phyloP scores from a whole-genome alignment of 805 yeast genomes.

The Nakazawaea molendinolei region DNA sequence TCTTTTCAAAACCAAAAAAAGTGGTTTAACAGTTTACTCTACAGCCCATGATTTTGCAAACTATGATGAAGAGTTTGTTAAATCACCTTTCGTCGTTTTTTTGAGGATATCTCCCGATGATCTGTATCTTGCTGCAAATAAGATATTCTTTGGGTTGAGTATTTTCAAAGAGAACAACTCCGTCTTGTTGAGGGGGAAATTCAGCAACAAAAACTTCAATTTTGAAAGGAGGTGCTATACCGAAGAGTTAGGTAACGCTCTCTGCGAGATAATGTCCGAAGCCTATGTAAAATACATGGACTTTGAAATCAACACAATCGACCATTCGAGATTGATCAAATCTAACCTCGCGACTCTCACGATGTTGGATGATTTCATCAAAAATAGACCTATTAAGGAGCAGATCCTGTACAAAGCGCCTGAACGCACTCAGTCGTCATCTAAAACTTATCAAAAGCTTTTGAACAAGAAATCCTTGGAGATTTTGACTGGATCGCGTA shows the following conservation, averaged over 20 bases:
- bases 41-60: slow-evolving; percentile 61
- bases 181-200: slow-evolving; percentile 25
- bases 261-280: slow-evolving; percentile 4
- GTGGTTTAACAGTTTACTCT: slow-evolving; percentile 41
- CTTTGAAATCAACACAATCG: slow-evolving; percentile 2
- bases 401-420: background rate
- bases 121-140: slow-evolving; percentile 27
- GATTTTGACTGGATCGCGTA: background rate
- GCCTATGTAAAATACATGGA: slow-evolving; percentile 5
- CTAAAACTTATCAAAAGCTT: background rate
- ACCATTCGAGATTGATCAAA: background rate
- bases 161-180: slow-evolving; percentile 28
- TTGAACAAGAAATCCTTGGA: slow-evolving; percentile 3
- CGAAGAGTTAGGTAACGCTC: slow-evolving; percentile 7
- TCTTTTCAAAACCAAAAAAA: slow-evolving; percentile 49
- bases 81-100: slow-evolving; percentile 60
- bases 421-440: background rate
- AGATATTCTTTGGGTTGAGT: slow-evolving; percentile 41
- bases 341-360: background rate
- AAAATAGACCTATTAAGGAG: background rate
- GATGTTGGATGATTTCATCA: slow-evolving; percentile 1
- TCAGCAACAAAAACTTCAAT: background rate
- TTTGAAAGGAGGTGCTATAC: slow-evolving; percentile 14
- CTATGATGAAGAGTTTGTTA: slow-evolving; percentile 47
- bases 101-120: slow-evolving; percentile 47